These are phyloP conservation scores for Coemansia umbellata DNA, from an alignment of 192 early-diverging fungal genomes.

Conservation along the genomic window DNA sequence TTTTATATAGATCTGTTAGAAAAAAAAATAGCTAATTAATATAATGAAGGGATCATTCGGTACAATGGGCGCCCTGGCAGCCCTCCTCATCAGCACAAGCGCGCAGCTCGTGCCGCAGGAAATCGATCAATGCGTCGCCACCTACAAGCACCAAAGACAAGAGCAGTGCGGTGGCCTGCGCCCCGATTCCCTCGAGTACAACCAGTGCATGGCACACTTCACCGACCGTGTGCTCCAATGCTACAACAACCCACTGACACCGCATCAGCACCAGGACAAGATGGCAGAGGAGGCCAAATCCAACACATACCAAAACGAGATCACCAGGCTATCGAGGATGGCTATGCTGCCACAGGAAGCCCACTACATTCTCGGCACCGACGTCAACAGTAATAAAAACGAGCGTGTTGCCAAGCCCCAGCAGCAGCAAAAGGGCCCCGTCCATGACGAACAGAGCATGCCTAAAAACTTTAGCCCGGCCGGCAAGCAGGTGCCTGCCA, in stretches of 20 bases:
- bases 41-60: constrained; percentile 33
- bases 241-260: constrained; percentile 24
- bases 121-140: constrained; percentile 12
- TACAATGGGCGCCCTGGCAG: constrained; percentile 35
- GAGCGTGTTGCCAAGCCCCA: constrained; percentile 6
- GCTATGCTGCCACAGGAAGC: background rate
- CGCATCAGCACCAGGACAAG: constrained; percentile 26
- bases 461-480: background rate
- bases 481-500: constrained; percentile 33
- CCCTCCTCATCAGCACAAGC: constrained; percentile 25
- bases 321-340: constrained; percentile 11
- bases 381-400: constrained; percentile 8
- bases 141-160: constrained; percentile 21
- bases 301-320: constrained; percentile 20
- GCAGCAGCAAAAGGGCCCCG: constrained; percentile 3
- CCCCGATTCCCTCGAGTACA: constrained; percentile 43
- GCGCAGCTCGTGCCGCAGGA: constrained; percentile 5
- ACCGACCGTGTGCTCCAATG: constrained; percentile 41
- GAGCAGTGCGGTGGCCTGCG: constrained; percentile 34
- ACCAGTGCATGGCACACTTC: constrained; percentile 50
- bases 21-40: too few species aligned
- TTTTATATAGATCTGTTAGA: too few species aligned
- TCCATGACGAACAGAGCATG: too few species aligned
- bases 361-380: constrained; percentile 1
- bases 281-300: constrained; percentile 14